phyloP scores from a whole-genome alignment of 108 stramenopile species.

The Nitzschia putrida region DNA sequence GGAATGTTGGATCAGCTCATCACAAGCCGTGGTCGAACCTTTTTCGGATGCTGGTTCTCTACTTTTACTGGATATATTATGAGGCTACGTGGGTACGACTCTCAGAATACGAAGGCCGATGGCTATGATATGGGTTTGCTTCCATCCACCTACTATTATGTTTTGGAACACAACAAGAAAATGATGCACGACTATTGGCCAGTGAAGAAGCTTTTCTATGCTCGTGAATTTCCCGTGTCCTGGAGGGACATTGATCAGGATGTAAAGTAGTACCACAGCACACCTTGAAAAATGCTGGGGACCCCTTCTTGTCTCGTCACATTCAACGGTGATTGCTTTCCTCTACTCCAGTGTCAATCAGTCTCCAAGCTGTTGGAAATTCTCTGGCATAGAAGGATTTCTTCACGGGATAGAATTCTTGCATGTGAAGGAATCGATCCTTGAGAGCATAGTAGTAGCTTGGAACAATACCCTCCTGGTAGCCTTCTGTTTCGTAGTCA shows the following conservation, averaged over 20 bases:
- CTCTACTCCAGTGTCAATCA: constrained; percentile 67
- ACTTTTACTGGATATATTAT: constrained; percentile 79
- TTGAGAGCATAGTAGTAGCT: constrained; percentile 67
- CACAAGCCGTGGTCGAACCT: constrained; percentile 58
- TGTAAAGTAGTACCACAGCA: not conserved
- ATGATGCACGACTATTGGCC: constrained; percentile 60
- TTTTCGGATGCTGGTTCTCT: constrained; percentile 83
- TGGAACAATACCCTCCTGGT: constrained; percentile 62
- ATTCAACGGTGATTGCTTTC: not conserved
- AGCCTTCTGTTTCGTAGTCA: constrained; percentile 57
- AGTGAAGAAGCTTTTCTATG: constrained; percentile 53
- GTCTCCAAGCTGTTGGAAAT: constrained; percentile 82
- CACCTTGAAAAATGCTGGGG: too few species aligned
- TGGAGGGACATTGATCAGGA: constrained; percentile 80
- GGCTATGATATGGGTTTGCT: constrained; percentile 55
- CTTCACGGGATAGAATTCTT: constrained; percentile 58
- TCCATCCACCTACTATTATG: constrained; percentile 58
- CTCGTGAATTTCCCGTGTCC: constrained; percentile 70
- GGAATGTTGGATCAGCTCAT: constrained; percentile 94
- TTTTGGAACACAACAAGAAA: constrained; percentile 45
- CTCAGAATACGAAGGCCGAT: constrained; percentile 49
- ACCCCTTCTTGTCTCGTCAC: too few species aligned
- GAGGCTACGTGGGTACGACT: constrained; percentile 71
- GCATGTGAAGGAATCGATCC: constrained; percentile 60
- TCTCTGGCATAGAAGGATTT: constrained; percentile 80